phyloP scores from a whole-genome alignment of 768 basidiomycete species.

The Calvatia gigantea region DNA sequence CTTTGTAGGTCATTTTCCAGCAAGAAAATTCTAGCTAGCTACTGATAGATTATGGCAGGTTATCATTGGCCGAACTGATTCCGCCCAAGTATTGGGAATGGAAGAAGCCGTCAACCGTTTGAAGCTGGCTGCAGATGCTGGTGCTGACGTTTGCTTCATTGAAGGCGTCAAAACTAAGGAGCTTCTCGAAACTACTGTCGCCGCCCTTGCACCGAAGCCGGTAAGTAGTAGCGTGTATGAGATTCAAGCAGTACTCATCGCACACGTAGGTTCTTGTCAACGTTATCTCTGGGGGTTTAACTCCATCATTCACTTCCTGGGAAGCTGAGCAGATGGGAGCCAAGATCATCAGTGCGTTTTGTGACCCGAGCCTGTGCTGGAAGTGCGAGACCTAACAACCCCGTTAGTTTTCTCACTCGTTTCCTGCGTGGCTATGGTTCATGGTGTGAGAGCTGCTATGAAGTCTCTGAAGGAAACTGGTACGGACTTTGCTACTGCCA shows the following conservation, averaged over 20 bases:
- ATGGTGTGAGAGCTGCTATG: constrained; percentile 74
- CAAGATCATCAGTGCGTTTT: constrained; percentile 67
- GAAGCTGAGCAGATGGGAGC: constrained; percentile 69
- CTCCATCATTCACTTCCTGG: constrained; percentile 65
- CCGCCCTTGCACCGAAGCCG: constrained; percentile 66
- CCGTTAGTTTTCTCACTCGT: constrained; percentile 66
- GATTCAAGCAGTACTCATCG: background rate
- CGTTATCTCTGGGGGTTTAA: constrained; percentile 73
- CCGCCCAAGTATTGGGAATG: constrained; percentile 75
- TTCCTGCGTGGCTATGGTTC: constrained; percentile 72
- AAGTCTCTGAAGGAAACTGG: constrained; percentile 70
- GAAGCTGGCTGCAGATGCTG: constrained; percentile 66
- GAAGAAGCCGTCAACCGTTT: constrained; percentile 65
- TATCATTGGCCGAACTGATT: constrained; percentile 75
- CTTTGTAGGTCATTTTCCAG: constrained; percentile 38
- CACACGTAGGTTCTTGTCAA: constrained; percentile 60
- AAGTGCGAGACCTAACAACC: background rate
- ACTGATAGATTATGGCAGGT: constrained; percentile 34
- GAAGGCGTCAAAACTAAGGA: constrained; percentile 71
- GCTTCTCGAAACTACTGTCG: constrained; percentile 60
- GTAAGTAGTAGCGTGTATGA: constrained; percentile 28
- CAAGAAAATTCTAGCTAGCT: background rate
- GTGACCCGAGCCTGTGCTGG: background rate
- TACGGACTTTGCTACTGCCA: constrained; percentile 57
- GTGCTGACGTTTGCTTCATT: constrained; percentile 79